Conservation (phyloP, 108 stramenopile genomes). For the Nitzschia palea region DNA sequence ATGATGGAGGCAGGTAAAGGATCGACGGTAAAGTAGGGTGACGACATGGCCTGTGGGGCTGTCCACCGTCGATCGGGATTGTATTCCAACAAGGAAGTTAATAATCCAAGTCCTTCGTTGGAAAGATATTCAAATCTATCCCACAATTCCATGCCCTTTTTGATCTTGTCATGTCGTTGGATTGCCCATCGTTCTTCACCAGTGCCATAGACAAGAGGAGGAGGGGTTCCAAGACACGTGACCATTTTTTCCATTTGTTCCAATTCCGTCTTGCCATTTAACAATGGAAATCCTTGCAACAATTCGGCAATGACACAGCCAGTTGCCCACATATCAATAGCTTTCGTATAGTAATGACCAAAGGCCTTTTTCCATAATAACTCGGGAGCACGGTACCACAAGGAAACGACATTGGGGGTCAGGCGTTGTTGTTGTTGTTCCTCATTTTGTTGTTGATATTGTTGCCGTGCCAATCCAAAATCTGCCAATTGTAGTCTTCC, state of each 20-base stretch:
- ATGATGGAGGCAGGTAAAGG: slow-evolving; percentile 25
- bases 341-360: slow-evolving; percentile 49
- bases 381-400: slow-evolving; percentile 95
- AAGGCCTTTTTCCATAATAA: slow-evolving; percentile 49
- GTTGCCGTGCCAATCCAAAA: slow-evolving; percentile 87
- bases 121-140: slow-evolving; percentile 32
- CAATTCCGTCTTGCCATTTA: slow-evolving; percentile 75
- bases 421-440: slow-evolving; percentile 37
- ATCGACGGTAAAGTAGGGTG: slow-evolving; percentile 42
- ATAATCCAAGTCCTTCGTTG: slow-evolving; percentile 44
- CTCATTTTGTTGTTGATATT: slow-evolving; percentile 9
- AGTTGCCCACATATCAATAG: slow-evolving; percentile 82
- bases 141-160: slow-evolving; percentile 13
- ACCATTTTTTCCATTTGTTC: slow-evolving; percentile 83
- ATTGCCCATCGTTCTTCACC: neutral
- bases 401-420: slow-evolving; percentile 88
- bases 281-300: slow-evolving; percentile 70
- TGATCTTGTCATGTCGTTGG: neutral
- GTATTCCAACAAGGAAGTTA: slow-evolving; percentile 54
- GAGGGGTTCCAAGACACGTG: slow-evolving; percentile 57
- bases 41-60: slow-evolving; percentile 46
- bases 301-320: slow-evolving; percentile 92
- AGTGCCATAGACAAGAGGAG: slow-evolving; percentile 16
- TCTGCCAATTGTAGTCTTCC: slow-evolving; percentile 75
- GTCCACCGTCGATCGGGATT: slow-evolving; percentile 51